Base-by-base conservation (phyloP, 345 rosid genomes). In the Xanthoceras sorbifolium region DNA sequence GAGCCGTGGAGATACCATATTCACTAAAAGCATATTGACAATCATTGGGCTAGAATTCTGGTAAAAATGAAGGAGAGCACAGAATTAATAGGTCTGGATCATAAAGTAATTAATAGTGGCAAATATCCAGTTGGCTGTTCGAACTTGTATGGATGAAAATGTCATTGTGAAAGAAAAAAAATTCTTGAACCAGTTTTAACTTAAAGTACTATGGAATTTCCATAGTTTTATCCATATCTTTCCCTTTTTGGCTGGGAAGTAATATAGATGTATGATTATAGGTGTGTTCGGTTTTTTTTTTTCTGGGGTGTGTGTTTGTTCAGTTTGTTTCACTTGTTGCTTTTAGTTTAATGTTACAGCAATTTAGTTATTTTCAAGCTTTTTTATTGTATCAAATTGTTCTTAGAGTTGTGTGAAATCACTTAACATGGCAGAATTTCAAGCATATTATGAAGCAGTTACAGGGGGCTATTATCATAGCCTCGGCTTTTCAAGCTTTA, bases 401-500 rank as follows among this genome's bases (percentile, higher is more conserved):
- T 17, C 59, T 44, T 40, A 72, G 34, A 64, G 72, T 31, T 70
- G 42, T 55, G 67, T 25, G 64, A 52, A 69, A 55, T 52, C 54
- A 40, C 81, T 80, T 66, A 15, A 42, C 55, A 42, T 76, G 79
- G 77, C 92, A 96, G 99, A 90, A 84, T 78, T 95, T 95, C 86
- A 95, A 90, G 90, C 99, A 93, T 84, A 88, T 92, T 59, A 95
- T 95, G 99, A 95, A 90, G 84, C 90, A 88, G 85, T 87, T 95
- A 64, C 99, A 93, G 72, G 99, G 99, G 73, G 94, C 99, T 67
- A 77, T 93, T 52, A 92, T 95, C 71, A 84, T 93, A 66, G 94
- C 90, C 86, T 95, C 99, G 57, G 89, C 93, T 77, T 95, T 95
- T 84, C 99, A 95, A 81, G 81, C 86, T 48, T 62, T 93, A 15